Evolutionary conservation across 257 asterid species (phyloP), one percentile per base, ranked within the genome.

Genomic region (Solanum piurae): DNA sequence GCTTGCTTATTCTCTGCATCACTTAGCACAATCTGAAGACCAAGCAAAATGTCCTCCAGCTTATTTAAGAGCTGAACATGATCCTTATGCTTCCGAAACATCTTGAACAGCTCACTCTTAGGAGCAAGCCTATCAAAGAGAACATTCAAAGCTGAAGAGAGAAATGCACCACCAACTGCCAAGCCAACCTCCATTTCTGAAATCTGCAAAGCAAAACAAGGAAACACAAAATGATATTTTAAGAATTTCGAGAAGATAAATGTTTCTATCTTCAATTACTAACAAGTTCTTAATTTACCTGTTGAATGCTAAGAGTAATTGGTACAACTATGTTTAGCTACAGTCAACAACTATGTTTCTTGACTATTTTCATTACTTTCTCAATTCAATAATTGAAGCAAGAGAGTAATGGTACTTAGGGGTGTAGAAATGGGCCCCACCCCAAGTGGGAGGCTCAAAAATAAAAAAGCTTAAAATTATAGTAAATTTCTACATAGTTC

Each of bases 1-100:
- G 68, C n/a, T 11, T 89, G 84, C 72, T 84, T 87, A 20, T 36
- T 52, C 73, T 89, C 87, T 21, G 86, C 88, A 88, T 86, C 90
- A 58, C 38, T 58, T 36, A 90, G 92, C 46, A 90, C 90, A 3
- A 14, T 18, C 0, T 31, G 27, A 25, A 88, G 13, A 14, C 64
- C 55, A 37, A 9, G 25, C 13, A 88, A 42, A 20, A 12, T 77
- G 1, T 9, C 23, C 18, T 34, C 7, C 58, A 86, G 77, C 12
- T 77, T 77, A 37, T 71, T 73, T 23, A 62, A 23, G 31, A 62
- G 31, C 14, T 0, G 13, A 23, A 62, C 71, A 62, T 62, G 77
- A 60, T 9, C 3, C 29, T 88, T 88, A 2, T 12, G 27, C 68
- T 34, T 20, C 16, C 0, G 44, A 27, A 88, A 88, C 52, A 83